phyloP scores from a whole-genome alignment of 2,329 filamentous ascomycete species.

The Fusarium veterinarium region DNA sequence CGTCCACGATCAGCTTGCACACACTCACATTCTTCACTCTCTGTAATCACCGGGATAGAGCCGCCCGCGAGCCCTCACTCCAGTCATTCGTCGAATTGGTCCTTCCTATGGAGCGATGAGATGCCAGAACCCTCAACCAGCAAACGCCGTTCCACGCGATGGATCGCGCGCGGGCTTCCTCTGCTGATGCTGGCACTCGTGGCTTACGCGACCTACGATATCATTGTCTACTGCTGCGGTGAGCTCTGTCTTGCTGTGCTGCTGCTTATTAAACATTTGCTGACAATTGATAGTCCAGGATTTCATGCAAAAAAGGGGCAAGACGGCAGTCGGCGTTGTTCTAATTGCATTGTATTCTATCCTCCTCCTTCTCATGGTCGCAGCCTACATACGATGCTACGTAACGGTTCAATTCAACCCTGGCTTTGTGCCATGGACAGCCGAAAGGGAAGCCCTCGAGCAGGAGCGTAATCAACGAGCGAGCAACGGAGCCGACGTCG shows the following conservation, averaged over 20 bases:
- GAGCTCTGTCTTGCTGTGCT: constrained; percentile 48
- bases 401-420: constrained; percentile 74
- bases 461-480: constrained; percentile 38
- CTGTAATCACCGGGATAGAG: not conserved
- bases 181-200: constrained; percentile 73
- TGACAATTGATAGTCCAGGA: constrained; percentile 67
- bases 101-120: constrained; percentile 42
- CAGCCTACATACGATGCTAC: constrained; percentile 76
- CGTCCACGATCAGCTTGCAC: constrained; percentile 1
- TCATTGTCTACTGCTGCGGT: constrained; percentile 77
- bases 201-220: constrained; percentile 77
- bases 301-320: constrained; percentile 65
- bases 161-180: constrained; percentile 71
- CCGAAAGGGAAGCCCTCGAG: constrained; percentile 53
- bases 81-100: constrained; percentile 9
- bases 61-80: not conserved
- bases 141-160: constrained; percentile 47
- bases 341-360: constrained; percentile 80
- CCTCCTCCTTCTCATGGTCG: constrained; percentile 73
- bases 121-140: constrained; percentile 47
- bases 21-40: not conserved
- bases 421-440: constrained; percentile 73
- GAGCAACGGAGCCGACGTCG: constrained; percentile 42
- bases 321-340: constrained; percentile 69
- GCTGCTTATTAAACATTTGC: not conserved